Evolutionary conservation across 1,139 yeast genomes (phyloP), one percentile per base, ranked within the genome.

Genomic region (Kodamaea suecica): DNA sequence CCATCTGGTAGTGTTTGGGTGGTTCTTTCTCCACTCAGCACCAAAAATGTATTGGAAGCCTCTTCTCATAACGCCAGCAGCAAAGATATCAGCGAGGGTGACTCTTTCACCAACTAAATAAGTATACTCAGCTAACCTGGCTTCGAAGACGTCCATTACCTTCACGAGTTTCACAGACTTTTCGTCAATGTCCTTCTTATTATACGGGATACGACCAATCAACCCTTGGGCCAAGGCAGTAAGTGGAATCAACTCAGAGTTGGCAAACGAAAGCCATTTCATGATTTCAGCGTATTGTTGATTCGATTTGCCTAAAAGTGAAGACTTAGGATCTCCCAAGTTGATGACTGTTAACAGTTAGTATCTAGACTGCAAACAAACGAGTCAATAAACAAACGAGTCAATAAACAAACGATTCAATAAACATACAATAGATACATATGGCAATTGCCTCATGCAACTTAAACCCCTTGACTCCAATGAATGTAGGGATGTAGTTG

Each of bases 71-170:
- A 71, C 57, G 43, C 80, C 56, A 48, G 84, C 90, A 50, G 73
- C 66, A 55, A 76, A 75, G 51, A 85, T 60, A 68, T 92, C 98
- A 56, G 97, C 97, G 46, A 83, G 61, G 38, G 97, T 72, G 54
- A 85, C 56, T 70, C 90, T 78, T 72, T 90, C 97, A 59, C 95
- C 94, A 53, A 82, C 97, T 61, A 92, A 78, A 74, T 75, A 92
- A 44, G 96, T 86, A 79, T 74, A 76, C 55, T 79, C 75, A 45
- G 69, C 58, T 55, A 92, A 76, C 71, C 87, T 78, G 31, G 64
- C 57, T 67, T 84, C 94, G 45, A 71, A 63, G 38, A 80, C 50
- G 37, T 60, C 55, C 43, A 69, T 63, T 42, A 71, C 55, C 34
- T 50, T 50, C 35, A 69, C 76, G 34, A 75, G 50, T 36, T 55